phyloP scores from a whole-genome alignment of 345 rosid genomes.

The Excoecaria agallocha region DNA sequence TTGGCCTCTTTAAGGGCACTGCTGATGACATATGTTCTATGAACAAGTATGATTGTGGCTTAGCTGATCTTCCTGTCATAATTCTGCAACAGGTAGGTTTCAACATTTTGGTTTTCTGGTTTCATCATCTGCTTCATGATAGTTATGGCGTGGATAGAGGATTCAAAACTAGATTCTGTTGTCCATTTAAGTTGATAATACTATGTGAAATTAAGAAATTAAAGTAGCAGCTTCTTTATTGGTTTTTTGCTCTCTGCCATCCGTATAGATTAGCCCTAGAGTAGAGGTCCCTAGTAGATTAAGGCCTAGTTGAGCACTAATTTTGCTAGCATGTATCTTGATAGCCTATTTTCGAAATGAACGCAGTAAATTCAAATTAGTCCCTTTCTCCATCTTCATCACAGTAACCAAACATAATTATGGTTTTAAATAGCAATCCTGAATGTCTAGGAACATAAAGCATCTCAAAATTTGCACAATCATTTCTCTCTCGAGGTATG shows the following conservation, averaged over 20 bases:
- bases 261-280: neutral
- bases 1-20: constrained; percentile 61
- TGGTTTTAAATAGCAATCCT: neutral
- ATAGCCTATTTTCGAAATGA: neutral
- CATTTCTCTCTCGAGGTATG: neutral
- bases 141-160: neutral
- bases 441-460: neutral
- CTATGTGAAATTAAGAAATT: neutral
- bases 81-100: constrained; percentile 83
- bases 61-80: constrained; percentile 69
- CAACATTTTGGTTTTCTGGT: neutral
- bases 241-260: neutral
- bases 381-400: neutral
- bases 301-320: neutral
- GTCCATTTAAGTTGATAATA: neutral
- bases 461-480: neutral
- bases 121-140: constrained; percentile 2
- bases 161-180: neutral
- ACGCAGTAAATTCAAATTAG: neutral
- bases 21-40: constrained; percentile 57
- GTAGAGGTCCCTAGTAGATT: neutral
- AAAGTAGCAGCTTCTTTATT: neutral
- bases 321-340: neutral
- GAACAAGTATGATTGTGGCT: constrained; percentile 77
- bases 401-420: neutral